Percentiles rank a stretch among this genome's conserved stretches.
Conservation (phyloP, 768 basidiomycete genomes). For the Amanita inopinata region DNA sequence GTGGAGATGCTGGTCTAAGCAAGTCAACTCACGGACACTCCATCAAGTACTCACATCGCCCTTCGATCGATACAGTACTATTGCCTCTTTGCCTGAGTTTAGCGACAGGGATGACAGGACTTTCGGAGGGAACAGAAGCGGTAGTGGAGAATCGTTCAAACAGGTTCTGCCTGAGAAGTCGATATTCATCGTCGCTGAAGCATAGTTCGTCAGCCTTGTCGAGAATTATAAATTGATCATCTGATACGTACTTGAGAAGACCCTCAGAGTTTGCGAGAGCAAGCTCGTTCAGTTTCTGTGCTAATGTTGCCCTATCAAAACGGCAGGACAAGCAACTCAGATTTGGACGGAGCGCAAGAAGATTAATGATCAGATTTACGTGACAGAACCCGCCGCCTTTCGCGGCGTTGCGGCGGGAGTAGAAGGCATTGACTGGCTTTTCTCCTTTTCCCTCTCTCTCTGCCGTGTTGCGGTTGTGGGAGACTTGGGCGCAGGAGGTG, state of each 20-base stretch:
- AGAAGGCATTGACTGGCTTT: background rate
- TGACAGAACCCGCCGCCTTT: constrained; percentile 39
- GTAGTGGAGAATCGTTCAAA: constrained; percentile 69
- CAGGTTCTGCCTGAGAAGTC: constrained; percentile 72
- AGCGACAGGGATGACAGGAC: constrained; percentile 48
- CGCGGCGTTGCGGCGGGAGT: constrained; percentile 18
- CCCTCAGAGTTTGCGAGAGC: constrained; percentile 75
- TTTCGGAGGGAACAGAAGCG: constrained; percentile 50
- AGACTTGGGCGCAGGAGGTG: constrained; percentile 6
- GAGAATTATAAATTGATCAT: constrained; percentile 1
- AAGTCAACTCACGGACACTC: constrained; percentile 4
- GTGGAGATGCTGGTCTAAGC: background rate
- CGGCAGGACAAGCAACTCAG: constrained; percentile 4
- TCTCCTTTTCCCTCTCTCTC: constrained; percentile 7
- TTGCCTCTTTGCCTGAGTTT: constrained; percentile 22
- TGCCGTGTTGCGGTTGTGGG: constrained; percentile 2
- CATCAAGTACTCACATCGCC: constrained; percentile 23
- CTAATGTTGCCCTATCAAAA: constrained; percentile 52
- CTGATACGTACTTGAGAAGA: constrained; percentile 49
- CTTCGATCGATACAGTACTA: constrained; percentile 18
- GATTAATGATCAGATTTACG: constrained; percentile 35
- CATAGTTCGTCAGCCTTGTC: constrained; percentile 7
- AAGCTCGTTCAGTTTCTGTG: constrained; percentile 73
- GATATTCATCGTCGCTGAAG: constrained; percentile 75
- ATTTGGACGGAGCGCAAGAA: constrained; percentile 6